Evolutionary conservation across 257 asterid species (phyloP).

Genomic region (Primulina eburnea): DNA sequence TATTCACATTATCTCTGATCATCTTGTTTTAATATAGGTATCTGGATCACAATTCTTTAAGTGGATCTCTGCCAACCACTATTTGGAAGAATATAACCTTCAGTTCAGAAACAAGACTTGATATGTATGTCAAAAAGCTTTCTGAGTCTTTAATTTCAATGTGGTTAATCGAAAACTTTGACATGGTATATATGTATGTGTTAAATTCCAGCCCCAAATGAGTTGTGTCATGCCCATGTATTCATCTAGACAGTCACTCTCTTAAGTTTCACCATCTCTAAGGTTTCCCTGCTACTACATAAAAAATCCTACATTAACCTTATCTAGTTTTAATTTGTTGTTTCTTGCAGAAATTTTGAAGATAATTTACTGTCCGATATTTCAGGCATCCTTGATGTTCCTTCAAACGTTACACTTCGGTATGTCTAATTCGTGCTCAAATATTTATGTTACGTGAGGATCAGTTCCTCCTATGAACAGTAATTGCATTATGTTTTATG

Average conservation of each 20-base stretch:
- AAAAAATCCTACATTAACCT: background rate
- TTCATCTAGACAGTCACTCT: too few relatives aligned
- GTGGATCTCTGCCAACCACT: conserved; percentile 51
- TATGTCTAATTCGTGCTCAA: conserved; percentile 20
- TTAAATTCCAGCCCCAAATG: too few relatives aligned
- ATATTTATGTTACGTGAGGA: too few relatives aligned
- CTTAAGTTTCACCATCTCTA: too few relatives aligned
- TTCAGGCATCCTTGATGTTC: conserved; percentile 39
- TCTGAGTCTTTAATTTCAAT: conserved; percentile 10
- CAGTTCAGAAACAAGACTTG: conserved; percentile 37
- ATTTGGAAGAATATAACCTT: conserved; percentile 48
- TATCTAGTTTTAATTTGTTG: background rate
- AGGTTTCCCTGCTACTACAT: too few relatives aligned
- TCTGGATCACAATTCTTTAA: conserved; percentile 40
- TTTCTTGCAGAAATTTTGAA: conserved; percentile 48
- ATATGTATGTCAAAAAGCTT: conserved; percentile 37
- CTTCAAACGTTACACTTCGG: conserved; percentile 46
- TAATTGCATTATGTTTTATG: too few relatives aligned
- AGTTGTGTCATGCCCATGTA: too few relatives aligned
- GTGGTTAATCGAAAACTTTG: background rate
- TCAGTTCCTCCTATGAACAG: too few relatives aligned
- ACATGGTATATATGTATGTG: too few relatives aligned
- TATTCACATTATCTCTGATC: conserved; percentile 10
- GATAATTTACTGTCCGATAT: conserved; percentile 47
- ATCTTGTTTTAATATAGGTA: conserved; percentile 27